Evolutionary conservation across 2,329 filamentous ascomycete species (phyloP).

Genomic region (Aspergillus glaucus): DNA sequence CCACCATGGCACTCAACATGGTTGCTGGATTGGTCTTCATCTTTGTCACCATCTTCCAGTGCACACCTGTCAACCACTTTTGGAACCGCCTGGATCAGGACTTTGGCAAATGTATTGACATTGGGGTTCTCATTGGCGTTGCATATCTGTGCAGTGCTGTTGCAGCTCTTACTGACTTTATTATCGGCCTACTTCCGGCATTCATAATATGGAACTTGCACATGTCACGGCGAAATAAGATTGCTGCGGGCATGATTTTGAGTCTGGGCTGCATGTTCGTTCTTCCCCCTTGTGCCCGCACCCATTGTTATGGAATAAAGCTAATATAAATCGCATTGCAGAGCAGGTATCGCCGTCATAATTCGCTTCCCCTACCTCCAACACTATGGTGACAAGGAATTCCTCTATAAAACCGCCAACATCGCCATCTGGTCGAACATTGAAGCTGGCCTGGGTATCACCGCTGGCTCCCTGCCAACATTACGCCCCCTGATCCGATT

Average conservation of each 20-base stretch:
- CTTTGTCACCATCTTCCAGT: conserved; percentile 47
- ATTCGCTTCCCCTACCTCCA: conserved; percentile 15
- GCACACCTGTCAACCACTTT: conserved; percentile 44
- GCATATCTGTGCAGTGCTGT: conserved; percentile 47
- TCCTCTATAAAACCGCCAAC: conserved; percentile 36
- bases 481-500: conserved; percentile 40
- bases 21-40: conserved; percentile 43
- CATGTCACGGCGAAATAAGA: conserved; percentile 48
- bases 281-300: conserved; percentile 3
- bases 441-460: conserved; percentile 32
- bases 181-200: conserved; percentile 47
- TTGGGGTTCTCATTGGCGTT: conserved; percentile 44
- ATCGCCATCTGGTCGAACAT: conserved; percentile 34
- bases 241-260: conserved; percentile 47
- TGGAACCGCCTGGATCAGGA: conserved; percentile 33
- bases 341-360: conserved; percentile 20
- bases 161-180: conserved; percentile 44
- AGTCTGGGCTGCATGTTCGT: conserved; percentile 46
- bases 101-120: conserved; percentile 37
- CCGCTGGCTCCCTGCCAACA: conserved; percentile 30
- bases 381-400: conserved; percentile 5
- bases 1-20: conserved; percentile 37
- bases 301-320: conserved; percentile 17
- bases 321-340: conserved; percentile 12
- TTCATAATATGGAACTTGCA: conserved; percentile 50